Conservation (phyloP, 2,329 filamentous ascomycete species). For the Sphaceloma murrayae region DNA sequence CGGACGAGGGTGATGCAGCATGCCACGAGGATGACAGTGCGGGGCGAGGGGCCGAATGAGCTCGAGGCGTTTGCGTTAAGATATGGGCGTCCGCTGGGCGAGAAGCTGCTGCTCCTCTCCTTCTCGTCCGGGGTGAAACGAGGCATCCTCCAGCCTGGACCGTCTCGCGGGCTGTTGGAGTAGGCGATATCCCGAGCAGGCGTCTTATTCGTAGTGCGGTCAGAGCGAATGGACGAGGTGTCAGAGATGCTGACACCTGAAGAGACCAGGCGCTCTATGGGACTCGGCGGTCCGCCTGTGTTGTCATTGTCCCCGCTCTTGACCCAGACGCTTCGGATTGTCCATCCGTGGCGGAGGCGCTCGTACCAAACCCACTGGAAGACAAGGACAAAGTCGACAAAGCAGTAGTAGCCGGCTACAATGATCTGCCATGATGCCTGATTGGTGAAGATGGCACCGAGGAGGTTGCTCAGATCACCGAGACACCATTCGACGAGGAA, state of each 20-base stretch:
- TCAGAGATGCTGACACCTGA: conserved; percentile 16
- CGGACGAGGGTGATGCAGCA: conserved; percentile 37
- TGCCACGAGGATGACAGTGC: conserved; percentile 38
- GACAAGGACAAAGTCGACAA: conserved; percentile 53
- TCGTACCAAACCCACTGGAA: conserved; percentile 59
- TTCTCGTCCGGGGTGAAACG: conserved; percentile 24
- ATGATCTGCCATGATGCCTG: conserved; percentile 59
- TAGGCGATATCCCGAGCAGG: conserved; percentile 17
- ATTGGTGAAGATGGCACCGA: conserved; percentile 53
- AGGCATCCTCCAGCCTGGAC: conserved; percentile 17
- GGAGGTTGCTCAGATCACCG: conserved; percentile 53
- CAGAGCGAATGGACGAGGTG: conserved; percentile 8
- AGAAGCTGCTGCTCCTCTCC: conserved; percentile 19
- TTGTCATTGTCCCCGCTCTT: conserved; percentile 19
- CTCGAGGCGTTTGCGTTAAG: conserved; percentile 28
- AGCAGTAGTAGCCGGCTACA: conserved; percentile 56
- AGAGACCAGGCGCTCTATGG: conserved; percentile 27
- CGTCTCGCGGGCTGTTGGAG: not conserved
- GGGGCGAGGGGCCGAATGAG: conserved; percentile 37
- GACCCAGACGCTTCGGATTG: conserved; percentile 32
- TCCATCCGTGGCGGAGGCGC: conserved; percentile 42
- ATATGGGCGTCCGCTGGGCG: conserved; percentile 14
- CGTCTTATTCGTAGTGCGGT: conserved; percentile 13
- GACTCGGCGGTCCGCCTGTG: conserved; percentile 23
- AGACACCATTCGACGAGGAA: conserved; percentile 58